These are phyloP conservation scores for Cyathus striatus DNA, from an alignment of 768 basidiomycete genomes.

Conservation along the genomic window DNA sequence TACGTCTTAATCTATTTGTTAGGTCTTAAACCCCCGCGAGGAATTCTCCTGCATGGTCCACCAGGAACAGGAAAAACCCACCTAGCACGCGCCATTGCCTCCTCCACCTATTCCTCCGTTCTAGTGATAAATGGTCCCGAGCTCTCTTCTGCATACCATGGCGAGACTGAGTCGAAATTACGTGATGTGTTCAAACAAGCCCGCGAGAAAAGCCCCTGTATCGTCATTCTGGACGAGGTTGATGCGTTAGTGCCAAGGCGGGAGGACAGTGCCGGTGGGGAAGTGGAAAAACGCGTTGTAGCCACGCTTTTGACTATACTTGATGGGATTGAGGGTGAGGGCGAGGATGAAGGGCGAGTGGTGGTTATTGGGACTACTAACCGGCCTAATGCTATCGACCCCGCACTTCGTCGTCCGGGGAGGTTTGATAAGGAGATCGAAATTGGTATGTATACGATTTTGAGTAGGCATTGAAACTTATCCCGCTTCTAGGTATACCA, in stretches of 20 bases:
- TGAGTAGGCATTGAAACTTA: not conserved
- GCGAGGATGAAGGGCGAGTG: slow-evolving; percentile 50
- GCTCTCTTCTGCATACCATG: slow-evolving; percentile 92
- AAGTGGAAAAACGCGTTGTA: slow-evolving; percentile 95
- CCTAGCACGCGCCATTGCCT: slow-evolving; percentile 89
- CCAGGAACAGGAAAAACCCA: slow-evolving; percentile 99
- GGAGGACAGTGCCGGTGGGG: slow-evolving; percentile 87
- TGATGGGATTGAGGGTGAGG: slow-evolving; percentile 76
- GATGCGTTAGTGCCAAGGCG: slow-evolving; percentile 90
- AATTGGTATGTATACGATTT: slow-evolving; percentile 53
- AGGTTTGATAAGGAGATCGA: slow-evolving; percentile 95
- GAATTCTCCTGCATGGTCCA: slow-evolving; percentile 91
- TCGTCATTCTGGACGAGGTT: slow-evolving; percentile 93
- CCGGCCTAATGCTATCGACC: slow-evolving; percentile 92
- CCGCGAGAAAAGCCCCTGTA: slow-evolving; percentile 75
- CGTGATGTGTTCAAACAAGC: slow-evolving; percentile 90
- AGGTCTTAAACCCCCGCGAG: slow-evolving; percentile 94
- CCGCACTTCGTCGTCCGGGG: slow-evolving; percentile 84
- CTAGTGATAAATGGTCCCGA: slow-evolving; percentile 95
- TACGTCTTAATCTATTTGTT: not conserved
- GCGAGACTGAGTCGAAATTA: slow-evolving; percentile 90
- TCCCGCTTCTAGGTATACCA: slow-evolving; percentile 63
- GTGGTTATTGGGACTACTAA: slow-evolving; percentile 97
- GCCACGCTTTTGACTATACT: slow-evolving; percentile 92
- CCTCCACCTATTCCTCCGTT: slow-evolving; percentile 81